Conservation (phyloP, 148 eudicot species). For the Rhododendron griersonianum region DNA sequence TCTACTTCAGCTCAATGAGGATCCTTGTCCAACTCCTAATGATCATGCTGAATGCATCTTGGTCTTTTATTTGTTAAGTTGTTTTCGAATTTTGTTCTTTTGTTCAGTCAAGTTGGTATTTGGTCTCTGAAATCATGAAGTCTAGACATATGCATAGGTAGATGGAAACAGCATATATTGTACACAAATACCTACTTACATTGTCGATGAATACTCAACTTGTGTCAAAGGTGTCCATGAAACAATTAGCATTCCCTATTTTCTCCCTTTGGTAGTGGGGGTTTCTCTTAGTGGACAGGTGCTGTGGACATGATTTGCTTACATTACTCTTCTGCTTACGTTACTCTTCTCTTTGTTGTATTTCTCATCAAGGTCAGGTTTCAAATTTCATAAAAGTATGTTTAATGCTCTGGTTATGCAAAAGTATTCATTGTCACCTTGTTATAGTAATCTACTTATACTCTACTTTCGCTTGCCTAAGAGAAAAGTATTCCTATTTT, state of each 20-base stretch:
- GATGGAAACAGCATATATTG: background rate
- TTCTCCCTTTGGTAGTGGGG: background rate
- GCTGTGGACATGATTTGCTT: background rate
- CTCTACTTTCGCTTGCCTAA: background rate
- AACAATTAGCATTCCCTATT: background rate
- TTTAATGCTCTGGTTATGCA: background rate
- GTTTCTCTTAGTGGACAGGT: background rate
- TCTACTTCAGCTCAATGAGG: background rate
- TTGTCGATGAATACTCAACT: background rate
- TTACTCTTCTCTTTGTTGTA: background rate
- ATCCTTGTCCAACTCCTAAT: background rate
- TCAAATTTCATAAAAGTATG: background rate
- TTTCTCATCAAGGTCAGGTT: background rate
- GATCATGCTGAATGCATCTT: background rate
- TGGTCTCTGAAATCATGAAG: background rate
- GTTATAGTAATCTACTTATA: background rate
- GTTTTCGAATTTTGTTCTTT: background rate
- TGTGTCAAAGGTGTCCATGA: background rate
- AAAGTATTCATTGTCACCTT: background rate
- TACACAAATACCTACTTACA: background rate
- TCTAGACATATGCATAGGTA: background rate
- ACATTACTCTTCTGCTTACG: background rate
- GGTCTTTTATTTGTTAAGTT: background rate
- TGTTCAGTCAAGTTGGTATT: background rate
- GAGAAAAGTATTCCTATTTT: background rate